These are phyloP conservation scores for Fusarium denticulatum DNA, from an alignment of 2,329 filamentous ascomycete genomes.

Conservation along the genomic window DNA sequence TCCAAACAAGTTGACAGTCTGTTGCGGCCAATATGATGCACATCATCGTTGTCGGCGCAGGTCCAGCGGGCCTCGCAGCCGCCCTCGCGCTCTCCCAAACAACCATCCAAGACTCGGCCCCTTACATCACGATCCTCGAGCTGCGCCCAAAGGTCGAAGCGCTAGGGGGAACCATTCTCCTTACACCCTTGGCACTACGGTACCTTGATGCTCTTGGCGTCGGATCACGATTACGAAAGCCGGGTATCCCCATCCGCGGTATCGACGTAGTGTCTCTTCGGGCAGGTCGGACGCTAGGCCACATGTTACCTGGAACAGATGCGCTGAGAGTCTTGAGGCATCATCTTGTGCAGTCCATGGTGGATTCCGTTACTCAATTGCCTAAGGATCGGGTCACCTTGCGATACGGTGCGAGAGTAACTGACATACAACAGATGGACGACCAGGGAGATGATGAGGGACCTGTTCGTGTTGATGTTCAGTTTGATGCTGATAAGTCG, in stretches of 20 bases:
- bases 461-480: background rate
- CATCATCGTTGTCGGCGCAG: fast-evolving
- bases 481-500: fast-evolving
- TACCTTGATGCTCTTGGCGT: background rate
- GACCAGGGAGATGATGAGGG: no score
- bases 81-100: background rate
- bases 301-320: background rate
- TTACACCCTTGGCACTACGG: background rate
- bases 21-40: fast-evolving
- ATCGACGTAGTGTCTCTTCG: background rate
- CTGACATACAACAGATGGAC: background rate
- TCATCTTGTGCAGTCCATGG: background rate
- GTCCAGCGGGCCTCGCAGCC: background rate
- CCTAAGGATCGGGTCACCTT: background rate
- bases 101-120: fast-evolving
- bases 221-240: background rate
- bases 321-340: background rate
- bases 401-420: background rate
- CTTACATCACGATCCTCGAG: background rate
- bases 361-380: background rate
- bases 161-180: fast-evolving
- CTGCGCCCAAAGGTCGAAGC: background rate
- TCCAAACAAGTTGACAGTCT: no score
- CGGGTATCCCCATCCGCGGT: background rate
- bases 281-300: background rate